Percentiles rank a stretch among this genome's conserved stretches.
Conservation (phyloP, 257 asterid genomes). For the Solanum etuberosum region DNA sequence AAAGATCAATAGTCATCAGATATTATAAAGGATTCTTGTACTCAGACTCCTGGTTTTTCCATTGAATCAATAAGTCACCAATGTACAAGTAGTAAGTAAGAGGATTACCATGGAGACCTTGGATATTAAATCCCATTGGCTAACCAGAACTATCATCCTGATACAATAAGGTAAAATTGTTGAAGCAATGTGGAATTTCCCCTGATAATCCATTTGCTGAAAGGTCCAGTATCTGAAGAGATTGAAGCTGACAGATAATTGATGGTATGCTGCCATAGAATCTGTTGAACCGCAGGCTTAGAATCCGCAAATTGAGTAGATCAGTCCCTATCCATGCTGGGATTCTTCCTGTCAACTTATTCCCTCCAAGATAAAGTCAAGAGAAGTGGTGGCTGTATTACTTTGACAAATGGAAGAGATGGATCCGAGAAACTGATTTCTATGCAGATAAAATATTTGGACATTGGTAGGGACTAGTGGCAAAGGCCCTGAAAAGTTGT, state of each 20-base stretch:
- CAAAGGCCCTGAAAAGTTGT: constrained; percentile 13
- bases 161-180: constrained; percentile 4
- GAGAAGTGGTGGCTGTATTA: neutral
- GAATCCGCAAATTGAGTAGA: neutral
- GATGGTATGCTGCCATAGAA: neutral
- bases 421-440: constrained; percentile 15
- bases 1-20: constrained; percentile 21
- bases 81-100: neutral
- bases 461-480: neutral
- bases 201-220: neutral
- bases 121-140: neutral
- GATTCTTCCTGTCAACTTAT: neutral
- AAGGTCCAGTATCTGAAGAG: neutral
- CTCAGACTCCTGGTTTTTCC: constrained; percentile 3
- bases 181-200: constrained; percentile 5
- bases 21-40: neutral
- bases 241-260: neutral
- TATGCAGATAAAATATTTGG: neutral
- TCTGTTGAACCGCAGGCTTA: neutral
- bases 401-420: constrained; percentile 8
- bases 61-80: constrained; percentile 2
- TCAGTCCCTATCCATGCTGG: constrained; percentile 1
- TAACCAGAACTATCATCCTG: neutral
- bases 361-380: constrained; percentile 12
- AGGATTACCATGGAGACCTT: neutral